Evolutionary conservation across 2,329 filamentous ascomycete genomes (phyloP).

Genomic region (Corniculantispora saksenae): DNA sequence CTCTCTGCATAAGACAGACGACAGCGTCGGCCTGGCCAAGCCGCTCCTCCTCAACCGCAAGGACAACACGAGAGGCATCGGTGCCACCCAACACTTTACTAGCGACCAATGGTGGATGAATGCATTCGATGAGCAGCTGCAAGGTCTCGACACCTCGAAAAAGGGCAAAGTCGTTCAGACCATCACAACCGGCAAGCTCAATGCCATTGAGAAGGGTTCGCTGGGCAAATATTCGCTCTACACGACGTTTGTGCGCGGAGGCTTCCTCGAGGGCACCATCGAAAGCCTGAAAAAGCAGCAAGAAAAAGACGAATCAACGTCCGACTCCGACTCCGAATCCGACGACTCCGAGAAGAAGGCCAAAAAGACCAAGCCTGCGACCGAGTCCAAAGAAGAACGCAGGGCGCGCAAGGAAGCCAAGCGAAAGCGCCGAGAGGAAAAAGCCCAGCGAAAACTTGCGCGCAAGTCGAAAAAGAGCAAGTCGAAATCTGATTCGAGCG

Average conservation of each 20-base stretch:
- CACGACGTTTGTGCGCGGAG: slow-evolving; percentile 80
- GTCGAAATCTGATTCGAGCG: slow-evolving; percentile 31
- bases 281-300: slow-evolving; percentile 22
- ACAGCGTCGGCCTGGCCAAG: slow-evolving; percentile 74
- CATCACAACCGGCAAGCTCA: slow-evolving; percentile 53
- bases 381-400: slow-evolving; percentile 44
- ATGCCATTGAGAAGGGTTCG: slow-evolving; percentile 55
- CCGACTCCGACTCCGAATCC: slow-evolving; percentile 29
- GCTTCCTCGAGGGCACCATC: slow-evolving; percentile 73
- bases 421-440: slow-evolving; percentile 24
- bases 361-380: slow-evolving; percentile 35
- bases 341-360: slow-evolving; percentile 25
- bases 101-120: slow-evolving; percentile 96
- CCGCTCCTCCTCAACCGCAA: slow-evolving; percentile 84
- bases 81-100: slow-evolving; percentile 68
- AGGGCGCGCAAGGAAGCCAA: slow-evolving; percentile 38
- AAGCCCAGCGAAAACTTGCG: slow-evolving; percentile 12
- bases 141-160: slow-evolving; percentile 69
- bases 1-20: slow-evolving; percentile 75
- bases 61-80: slow-evolving; percentile 77
- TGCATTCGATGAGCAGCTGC: slow-evolving; percentile 87
- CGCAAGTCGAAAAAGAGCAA: slow-evolving; percentile 32
- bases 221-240: slow-evolving; percentile 69
- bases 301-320: slow-evolving; percentile 13
- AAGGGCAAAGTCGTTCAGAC: slow-evolving; percentile 59